Base-by-base conservation (phyloP, 495 filamentous ascomycete species). In the Penicillium tannophilum region DNA sequence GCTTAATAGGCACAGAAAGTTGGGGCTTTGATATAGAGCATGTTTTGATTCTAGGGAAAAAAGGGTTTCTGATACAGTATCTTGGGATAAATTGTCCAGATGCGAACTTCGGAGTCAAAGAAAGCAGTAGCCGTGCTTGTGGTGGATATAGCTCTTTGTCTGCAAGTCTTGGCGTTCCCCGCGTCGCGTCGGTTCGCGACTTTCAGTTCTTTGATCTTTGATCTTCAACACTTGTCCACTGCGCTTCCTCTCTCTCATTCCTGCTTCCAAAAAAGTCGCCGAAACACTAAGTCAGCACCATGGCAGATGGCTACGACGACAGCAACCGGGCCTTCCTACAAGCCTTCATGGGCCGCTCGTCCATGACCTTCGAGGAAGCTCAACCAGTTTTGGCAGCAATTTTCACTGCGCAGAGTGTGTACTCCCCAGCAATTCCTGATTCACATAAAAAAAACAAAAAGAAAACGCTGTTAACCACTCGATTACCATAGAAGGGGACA, bases 271-370 rank as follows among this genome's bases (percentile, higher is more conserved):
- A 2, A 4, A 7, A n/a, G 16, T 31, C 23, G 26, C 16, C 8
- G 46, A 48, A 26, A 10, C n/a, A 12, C 33, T 16, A n/a, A 11
- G 24, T 36, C 28, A 2, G 4, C 39, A 42, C 6, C 7, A 64
- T 66, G 45, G 70, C 63, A 14, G 63, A 63, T 17, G 64, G 58
- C 51, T 83, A 82, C 63, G 75, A 86, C 69, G 83, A 97, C 67
- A 79, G 80, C 63, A 90, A 97, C 71, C 89, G 91, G 46, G 92
- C 93, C n/a, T 96, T 98, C 67, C 76, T 97, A 1, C 94, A 98
- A 77, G 90, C 89, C 59, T 89, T 98, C 67, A 84, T 97, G 69
- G 85, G 88, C 3, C 86, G 86, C 17, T 87, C 88, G 8, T 83
- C 84, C 23, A 76, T 97, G 70, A 96, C 89, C 6, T 86, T 90